Conservation (phyloP, 108 stramenopile species). For the Pseudonitzschia multiseries region DNA sequence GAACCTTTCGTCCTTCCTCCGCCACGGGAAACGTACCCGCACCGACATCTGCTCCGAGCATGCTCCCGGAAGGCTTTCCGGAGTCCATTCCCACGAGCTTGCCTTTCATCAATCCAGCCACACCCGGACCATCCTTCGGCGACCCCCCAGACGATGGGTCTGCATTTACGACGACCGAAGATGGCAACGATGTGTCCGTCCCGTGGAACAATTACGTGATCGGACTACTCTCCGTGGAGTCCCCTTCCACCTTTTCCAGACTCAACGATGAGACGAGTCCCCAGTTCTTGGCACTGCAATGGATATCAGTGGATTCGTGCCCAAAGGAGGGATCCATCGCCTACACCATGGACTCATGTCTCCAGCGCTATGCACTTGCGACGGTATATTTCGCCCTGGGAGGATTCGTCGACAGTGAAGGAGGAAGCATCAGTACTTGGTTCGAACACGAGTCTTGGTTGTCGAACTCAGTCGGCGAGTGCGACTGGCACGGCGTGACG, state of each 20-base stretch:
- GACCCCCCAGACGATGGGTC: background rate
- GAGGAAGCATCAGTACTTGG: background rate
- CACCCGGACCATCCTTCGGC: background rate
- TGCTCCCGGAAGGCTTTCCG: constrained; percentile 5
- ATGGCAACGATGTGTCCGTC: background rate
- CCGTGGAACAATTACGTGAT: constrained; percentile 20
- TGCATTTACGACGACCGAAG: background rate
- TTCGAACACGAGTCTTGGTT: background rate
- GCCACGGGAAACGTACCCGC: background rate
- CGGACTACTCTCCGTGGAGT: constrained; percentile 1
- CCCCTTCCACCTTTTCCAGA: background rate
- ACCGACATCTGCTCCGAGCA: background rate
- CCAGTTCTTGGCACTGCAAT: constrained; percentile 11
- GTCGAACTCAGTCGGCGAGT: background rate
- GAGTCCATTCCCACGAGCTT: background rate
- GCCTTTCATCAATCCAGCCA: background rate
- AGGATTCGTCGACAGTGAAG: too few relatives aligned
- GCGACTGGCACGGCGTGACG: constrained; percentile 6
- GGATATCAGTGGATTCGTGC: background rate
- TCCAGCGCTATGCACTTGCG: constrained; percentile 7
- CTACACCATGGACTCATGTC: background rate
- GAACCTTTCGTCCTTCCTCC: constrained; percentile 7
- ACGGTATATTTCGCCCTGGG: constrained; percentile 9
- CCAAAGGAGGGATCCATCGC: background rate
- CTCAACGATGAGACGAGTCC: constrained; percentile 3